Evolutionary conservation across 805 yeast species (phyloP).

Genomic region (Yarrowia sp.): DNA sequence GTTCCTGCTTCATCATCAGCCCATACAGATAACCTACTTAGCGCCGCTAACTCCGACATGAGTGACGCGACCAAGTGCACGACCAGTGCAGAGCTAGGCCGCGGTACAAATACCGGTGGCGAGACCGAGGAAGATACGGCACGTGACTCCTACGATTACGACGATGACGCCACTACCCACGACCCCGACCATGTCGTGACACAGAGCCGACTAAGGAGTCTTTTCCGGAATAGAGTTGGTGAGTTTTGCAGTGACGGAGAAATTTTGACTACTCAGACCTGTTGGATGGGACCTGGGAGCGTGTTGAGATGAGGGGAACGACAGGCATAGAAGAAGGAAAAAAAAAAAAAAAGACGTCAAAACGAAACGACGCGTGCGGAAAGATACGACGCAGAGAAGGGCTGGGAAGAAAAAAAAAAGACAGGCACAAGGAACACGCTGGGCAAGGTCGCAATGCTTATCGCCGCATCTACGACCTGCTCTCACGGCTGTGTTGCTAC

Average conservation of each 20-base stretch:
- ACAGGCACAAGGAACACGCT: no score
- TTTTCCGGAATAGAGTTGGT: background rate
- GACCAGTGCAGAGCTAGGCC: background rate
- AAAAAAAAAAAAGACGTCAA: no score
- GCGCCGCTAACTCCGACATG: slow-evolving; percentile 10
- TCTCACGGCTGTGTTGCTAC: no score
- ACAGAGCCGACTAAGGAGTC: background rate
- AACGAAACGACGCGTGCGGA: background rate
- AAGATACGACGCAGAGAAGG: no score
- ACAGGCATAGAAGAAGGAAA: background rate
- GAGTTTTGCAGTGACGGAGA: background rate
- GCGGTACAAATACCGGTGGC: background rate
- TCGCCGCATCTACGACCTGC: no score
- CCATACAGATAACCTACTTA: background rate
- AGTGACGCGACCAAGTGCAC: background rate
- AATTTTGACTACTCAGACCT: background rate
- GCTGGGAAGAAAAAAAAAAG: no score
- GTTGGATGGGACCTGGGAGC: background rate
- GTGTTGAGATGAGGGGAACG: background rate
- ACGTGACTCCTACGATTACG: background rate
- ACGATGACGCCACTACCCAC: no score
- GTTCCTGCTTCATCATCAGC: background rate
- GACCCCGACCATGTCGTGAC: background rate
- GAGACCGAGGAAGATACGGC: background rate
- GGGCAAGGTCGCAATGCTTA: no score